phyloP scores from a whole-genome alignment of 1,284 basidiomycete genomes.

The Abortiporus biennis region DNA sequence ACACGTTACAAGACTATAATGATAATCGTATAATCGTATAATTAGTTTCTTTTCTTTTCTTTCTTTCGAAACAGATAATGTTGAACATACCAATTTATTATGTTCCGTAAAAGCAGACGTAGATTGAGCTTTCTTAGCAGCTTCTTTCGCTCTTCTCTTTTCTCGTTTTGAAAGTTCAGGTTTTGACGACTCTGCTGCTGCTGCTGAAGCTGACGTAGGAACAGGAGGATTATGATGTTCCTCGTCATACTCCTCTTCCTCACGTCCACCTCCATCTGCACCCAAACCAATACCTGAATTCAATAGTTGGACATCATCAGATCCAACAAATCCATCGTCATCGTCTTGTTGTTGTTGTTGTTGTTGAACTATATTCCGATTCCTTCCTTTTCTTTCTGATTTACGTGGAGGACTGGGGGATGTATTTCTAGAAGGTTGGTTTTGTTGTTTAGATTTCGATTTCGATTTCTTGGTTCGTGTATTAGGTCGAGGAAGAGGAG shows the following conservation, averaged over 20 bases:
- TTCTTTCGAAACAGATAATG: conserved; percentile 7
- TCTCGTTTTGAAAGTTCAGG: conserved; percentile 71
- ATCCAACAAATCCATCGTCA: no score
- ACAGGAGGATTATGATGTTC: conserved; percentile 3
- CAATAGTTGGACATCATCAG: no score
- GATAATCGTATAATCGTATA: no score
- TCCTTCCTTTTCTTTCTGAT: conserved; percentile 16
- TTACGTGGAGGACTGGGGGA: conserved; percentile 18
- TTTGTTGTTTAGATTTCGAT: no score
- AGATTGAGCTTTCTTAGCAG: conserved; percentile 59
- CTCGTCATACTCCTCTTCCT: background rate
- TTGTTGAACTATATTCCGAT: conserved; percentile 5
- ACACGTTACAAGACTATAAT: conserved; percentile 75
- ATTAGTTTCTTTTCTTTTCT: no score
- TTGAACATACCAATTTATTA: conserved; percentile 13
- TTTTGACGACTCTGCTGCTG: conserved; percentile 12
- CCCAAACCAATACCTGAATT: background rate
- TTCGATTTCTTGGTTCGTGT: no score
- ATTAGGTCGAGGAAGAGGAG: no score
- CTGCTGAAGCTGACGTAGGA: no score
- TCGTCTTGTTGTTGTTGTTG: no score
- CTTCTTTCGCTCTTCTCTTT: conserved; percentile 73
- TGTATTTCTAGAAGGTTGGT: conserved; percentile 12
- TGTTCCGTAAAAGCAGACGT: background rate
- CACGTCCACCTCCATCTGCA: conserved; percentile 3